Base-by-base conservation (phyloP, 2,329 filamentous ascomycete genomes). In the Botrytis porri region DNA sequence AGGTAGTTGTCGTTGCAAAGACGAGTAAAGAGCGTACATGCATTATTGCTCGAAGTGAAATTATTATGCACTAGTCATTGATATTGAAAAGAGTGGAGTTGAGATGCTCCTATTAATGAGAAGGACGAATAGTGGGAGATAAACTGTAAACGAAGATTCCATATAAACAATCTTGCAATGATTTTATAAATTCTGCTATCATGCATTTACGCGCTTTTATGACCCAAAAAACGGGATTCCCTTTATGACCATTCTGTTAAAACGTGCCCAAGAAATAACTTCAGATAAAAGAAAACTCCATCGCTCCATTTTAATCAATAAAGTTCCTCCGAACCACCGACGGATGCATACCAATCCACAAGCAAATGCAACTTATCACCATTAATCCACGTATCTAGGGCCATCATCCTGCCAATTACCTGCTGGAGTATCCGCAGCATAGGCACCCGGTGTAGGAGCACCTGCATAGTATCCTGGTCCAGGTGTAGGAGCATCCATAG, bases 41-140 rank as follows among this genome's bases (percentile, higher is more conserved):
- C 88, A 86, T 92, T 18, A 86, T 93, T 62, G 88, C 89, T 8
- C 85, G 90, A 35, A 89, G 87, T 76, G 91, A 90, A 0, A 80
- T 86, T 3, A 54, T 29, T 29, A n/a, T 29, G 84, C 84, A 72
- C 90, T 90, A 0, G 84, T 89, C 2, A 88, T 91, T 9, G 88
- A 89, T 89, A 90, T 77, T 77, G 93, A 72, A 84, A 86, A 18
- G 88, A 86, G 35, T 93, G 90, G 90, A 14, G 32, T 18, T 35
- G 4, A 39, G 35, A 22, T 67, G 29, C n/a, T 64, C 18, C 1
- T 63, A 63, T 8, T 3, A n/a, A 41, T 22, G 61, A 6, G 39
- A 22, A 45, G 61, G 41, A 43, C n/a, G 29, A 64, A 14, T 20
- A 41, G 25, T 25, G 12, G 20, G n/a, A 14, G 39, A 45, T 18